Base-by-base conservation (phyloP, 1,284 basidiomycete genomes). In the Tilletia horrida region DNA sequence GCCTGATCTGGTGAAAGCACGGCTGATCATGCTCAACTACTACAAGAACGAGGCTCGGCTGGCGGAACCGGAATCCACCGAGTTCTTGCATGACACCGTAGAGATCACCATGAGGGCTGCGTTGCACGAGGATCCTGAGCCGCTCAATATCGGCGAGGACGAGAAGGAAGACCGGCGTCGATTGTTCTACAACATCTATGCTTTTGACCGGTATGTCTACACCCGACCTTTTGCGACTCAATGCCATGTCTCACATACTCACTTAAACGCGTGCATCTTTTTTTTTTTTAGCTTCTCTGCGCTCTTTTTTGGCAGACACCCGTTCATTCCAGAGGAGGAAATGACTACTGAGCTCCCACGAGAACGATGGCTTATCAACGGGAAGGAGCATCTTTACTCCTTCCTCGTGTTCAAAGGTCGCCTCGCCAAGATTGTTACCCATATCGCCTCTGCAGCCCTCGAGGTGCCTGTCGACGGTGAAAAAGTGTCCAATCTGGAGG, bases 31-130 rank as follows among this genome's bases (percentile, higher is more conserved):
- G 50, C 21, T 52, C 16, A 52, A 52, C 50, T 52, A 23, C 23
- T 25, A 23, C 50, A 52, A 52, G 50, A 52, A 52, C 8, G 50
- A 52, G 27, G 50, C 50, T 52, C 50, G 50, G 14, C 50, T 52
- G n/a, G 50, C 50, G 3, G 50, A 52, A 27, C 50, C 50, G 1
- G 50, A 52, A 27, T 16, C 23, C 27, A 21, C 21, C 27, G 1
- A 31, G 21, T 52, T 52, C 21, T 27, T 52, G 21, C 23, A 52
- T 4, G 50, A 52, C 0, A 52, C 50, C 6, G 50, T 52, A 4
- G 23, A 52, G 7, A 25, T 52, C 50, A 25, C 50, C 50, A 52
- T 52, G 50, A 27, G 25, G 14, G 50, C 23, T 25, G 50, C 14
- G 3, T 23, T 52, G 50, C 50, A 52, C 23, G 14, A 2, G 21